Conservation (phyloP, 768 basidiomycete genomes). For the Leccinum subtestaceum region DNA sequence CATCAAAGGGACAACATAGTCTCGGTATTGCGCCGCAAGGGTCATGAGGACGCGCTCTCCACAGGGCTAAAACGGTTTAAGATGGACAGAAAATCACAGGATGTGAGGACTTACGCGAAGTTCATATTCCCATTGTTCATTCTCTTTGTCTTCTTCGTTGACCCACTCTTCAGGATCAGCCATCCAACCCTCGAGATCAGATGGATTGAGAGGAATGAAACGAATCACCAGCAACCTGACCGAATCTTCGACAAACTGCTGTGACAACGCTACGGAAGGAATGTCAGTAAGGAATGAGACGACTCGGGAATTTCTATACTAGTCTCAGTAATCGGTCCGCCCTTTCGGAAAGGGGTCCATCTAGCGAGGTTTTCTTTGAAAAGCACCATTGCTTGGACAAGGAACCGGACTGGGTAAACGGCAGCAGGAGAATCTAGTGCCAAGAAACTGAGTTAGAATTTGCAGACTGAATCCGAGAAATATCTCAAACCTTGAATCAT, state of each 20-base stretch:
- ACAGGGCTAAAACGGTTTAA: slow-evolving; percentile 60
- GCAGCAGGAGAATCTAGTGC: slow-evolving; percentile 57
- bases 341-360: slow-evolving; percentile 67
- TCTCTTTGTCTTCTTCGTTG: slow-evolving; percentile 83
- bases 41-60: slow-evolving; percentile 90
- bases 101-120: slow-evolving; percentile 62
- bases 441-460: not conserved
- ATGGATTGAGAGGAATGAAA: slow-evolving; percentile 79
- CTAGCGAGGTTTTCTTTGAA: slow-evolving; percentile 81
- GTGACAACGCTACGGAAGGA: slow-evolving; percentile 49
- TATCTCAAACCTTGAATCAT: slow-evolving; percentile 53
- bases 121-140: slow-evolving; percentile 91
- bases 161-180: slow-evolving; percentile 95
- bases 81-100: not conserved
- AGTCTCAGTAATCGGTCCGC: slow-evolving; percentile 57
- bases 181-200: slow-evolving; percentile 82
- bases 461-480: not conserved
- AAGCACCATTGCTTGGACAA: slow-evolving; percentile 82
- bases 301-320: slow-evolving; percentile 37
- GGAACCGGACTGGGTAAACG: slow-evolving; percentile 71
- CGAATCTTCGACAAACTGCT: slow-evolving; percentile 70
- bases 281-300: slow-evolving; percentile 13
- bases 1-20: slow-evolving; percentile 68
- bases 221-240: slow-evolving; percentile 75
- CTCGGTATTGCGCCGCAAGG: slow-evolving; percentile 64